These are phyloP conservation scores for Aspergillus indologenus DNA, from an alignment of 495 filamentous ascomycete species.

Conservation along the genomic window DNA sequence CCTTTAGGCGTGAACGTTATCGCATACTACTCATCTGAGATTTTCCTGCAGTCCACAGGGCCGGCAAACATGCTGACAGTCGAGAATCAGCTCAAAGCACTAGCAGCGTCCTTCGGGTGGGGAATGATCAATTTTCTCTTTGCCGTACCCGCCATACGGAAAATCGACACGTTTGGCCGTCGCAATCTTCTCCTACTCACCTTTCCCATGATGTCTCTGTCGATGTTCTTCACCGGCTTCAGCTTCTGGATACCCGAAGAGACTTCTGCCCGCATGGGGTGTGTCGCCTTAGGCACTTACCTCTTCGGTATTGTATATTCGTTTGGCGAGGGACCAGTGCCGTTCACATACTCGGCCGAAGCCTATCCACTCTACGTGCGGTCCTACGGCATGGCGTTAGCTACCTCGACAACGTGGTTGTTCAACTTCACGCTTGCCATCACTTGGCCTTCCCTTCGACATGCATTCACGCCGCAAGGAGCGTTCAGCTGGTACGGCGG, in stretches of 20 bases:
- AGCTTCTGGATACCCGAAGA: constrained; percentile 67
- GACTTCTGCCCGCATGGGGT: constrained; percentile 47
- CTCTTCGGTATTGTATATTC: constrained; percentile 74
- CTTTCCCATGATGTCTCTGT: constrained; percentile 72
- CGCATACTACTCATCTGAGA: constrained; percentile 52
- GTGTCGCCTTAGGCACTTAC: constrained; percentile 68
- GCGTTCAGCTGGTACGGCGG: constrained; percentile 60
- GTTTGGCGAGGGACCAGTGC: constrained; percentile 77
- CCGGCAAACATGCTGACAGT: constrained; percentile 12
- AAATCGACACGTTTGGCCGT: constrained; percentile 81
- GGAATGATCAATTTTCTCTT: constrained; percentile 80
- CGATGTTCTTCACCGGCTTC: constrained; percentile 76
- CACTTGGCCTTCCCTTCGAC: constrained; percentile 59
- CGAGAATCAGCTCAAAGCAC: constrained; percentile 52
- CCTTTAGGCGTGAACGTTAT: constrained; percentile 61
- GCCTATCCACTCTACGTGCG: constrained; percentile 73
- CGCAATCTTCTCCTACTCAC: constrained; percentile 73
- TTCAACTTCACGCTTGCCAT: constrained; percentile 66
- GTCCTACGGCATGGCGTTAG: constrained; percentile 60
- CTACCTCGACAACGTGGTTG: constrained; percentile 40
- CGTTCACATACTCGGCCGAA: constrained; percentile 82
- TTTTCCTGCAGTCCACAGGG: constrained; percentile 46
- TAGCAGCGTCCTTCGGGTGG: constrained; percentile 68
- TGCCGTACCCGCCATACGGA: constrained; percentile 73
- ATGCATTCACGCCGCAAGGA: constrained; percentile 54